Evolutionary conservation across 176 grass and related monocot species (phyloP).

Genomic region (Aegilops sharonensis): DNA sequence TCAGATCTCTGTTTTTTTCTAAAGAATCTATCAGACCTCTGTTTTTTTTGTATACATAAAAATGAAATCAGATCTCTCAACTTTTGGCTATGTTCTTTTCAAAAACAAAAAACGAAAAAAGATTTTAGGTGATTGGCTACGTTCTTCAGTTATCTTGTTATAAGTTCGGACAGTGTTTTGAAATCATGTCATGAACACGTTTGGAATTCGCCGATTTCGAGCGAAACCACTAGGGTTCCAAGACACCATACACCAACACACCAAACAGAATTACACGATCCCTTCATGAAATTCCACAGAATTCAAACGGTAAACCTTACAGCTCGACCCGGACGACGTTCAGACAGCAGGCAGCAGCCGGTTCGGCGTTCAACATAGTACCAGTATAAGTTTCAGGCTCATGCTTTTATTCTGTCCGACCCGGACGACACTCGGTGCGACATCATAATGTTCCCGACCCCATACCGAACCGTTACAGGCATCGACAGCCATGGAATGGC

Average conservation of each 20-base stretch:
- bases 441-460: neutral
- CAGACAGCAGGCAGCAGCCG: neutral
- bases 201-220: neutral
- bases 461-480: neutral
- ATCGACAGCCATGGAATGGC: neutral
- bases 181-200: neutral
- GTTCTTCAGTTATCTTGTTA: neutral
- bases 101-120: neutral
- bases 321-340: neutral
- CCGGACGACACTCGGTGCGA: neutral
- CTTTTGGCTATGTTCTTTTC: neutral
- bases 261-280: neutral
- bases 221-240: neutral
- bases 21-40: neutral
- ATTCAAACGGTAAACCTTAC: neutral
- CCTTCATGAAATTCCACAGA: neutral
- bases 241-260: neutral
- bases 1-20: neutral
- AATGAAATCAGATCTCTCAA: neutral
- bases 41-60: too few species aligned
- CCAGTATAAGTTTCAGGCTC: neutral
- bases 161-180: neutral
- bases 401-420: constrained; percentile 13
- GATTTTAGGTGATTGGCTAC: too few species aligned
- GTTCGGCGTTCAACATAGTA: neutral